phyloP scores from a whole-genome alignment of 2,329 filamentous ascomycete genomes.

The Clarireedia paspali region DNA sequence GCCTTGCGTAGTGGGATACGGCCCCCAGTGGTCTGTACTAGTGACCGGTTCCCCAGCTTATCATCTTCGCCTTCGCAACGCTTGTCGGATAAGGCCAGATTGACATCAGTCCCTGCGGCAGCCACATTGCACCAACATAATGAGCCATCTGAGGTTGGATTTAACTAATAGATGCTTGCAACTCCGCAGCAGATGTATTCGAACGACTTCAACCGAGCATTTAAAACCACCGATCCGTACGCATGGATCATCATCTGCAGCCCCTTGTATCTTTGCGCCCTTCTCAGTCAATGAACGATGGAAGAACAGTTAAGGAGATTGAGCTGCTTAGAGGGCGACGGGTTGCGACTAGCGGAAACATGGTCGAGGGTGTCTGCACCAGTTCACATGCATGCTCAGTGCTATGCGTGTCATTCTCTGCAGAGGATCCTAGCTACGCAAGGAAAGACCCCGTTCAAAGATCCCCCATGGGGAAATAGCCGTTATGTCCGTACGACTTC shows the following conservation, averaged over 20 bases:
- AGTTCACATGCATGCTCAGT: conserved; percentile 68
- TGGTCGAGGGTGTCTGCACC: conserved; percentile 40
- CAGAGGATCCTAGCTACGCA: conserved; percentile 42
- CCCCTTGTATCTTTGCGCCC: no score
- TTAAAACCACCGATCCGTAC: no score
- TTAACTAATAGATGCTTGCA: conserved; percentile 30
- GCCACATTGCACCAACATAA: conserved; percentile 1
- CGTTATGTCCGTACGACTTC: no score
- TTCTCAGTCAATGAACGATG: no score
- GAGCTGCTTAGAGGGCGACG: conserved; percentile 63
- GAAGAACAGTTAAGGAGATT: conserved; percentile 58
- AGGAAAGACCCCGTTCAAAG: conserved; percentile 31
- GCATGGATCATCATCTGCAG: no score
- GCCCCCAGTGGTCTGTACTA: conserved; percentile 36
- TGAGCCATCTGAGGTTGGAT: background rate
- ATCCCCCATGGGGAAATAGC: no score
- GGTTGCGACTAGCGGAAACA: conserved; percentile 26
- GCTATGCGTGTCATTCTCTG: conserved; percentile 62
- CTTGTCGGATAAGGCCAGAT: conserved; percentile 80
- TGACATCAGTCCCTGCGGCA: conserved; percentile 62
- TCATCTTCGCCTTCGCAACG: conserved; percentile 54
- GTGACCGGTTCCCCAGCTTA: conserved; percentile 57
- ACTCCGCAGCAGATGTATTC: conserved; percentile 67
- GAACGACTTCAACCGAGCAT: no score
- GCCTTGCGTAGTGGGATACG: no score